Conservation (phyloP, 768 basidiomycete genomes). For the Panaeolus cyanescens region DNA sequence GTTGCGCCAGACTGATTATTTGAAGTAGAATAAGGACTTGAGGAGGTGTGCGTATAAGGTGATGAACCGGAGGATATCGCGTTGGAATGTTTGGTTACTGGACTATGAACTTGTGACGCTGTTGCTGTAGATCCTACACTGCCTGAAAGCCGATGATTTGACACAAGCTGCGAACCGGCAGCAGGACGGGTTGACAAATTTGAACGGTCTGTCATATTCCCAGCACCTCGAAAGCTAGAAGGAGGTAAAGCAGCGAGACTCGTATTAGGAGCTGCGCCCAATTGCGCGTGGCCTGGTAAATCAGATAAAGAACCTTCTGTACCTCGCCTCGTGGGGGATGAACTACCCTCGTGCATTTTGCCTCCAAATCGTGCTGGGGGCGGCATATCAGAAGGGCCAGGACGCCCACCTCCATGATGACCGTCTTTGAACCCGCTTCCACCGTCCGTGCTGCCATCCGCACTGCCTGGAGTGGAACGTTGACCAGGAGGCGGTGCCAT, state of each 20-base stretch:
- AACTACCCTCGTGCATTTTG: slow-evolving; percentile 19
- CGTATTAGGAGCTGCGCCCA: slow-evolving; percentile 1
- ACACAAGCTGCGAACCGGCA: background rate
- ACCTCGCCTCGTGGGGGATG: slow-evolving; percentile 18
- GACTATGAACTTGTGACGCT: background rate
- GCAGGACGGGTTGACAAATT: background rate
- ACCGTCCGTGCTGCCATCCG: slow-evolving; percentile 9
- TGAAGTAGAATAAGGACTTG: background rate
- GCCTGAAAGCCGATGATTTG: background rate
- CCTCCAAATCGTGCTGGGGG: slow-evolving; percentile 12
- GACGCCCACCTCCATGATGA: slow-evolving; percentile 10
- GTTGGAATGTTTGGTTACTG: background rate
- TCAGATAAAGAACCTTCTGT: slow-evolving; percentile 5
- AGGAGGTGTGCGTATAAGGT: background rate
- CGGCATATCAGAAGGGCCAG: background rate
- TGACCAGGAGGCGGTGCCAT: slow-evolving; percentile 60
- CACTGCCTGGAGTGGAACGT: slow-evolving; percentile 9
- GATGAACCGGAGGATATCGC: slow-evolving; percentile 17
- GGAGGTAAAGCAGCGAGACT: slow-evolving; percentile 1
- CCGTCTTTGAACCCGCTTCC: slow-evolving; percentile 12
- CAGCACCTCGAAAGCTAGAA: background rate
- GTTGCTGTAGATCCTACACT: background rate
- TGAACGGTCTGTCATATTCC: background rate
- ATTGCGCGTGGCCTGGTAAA: slow-evolving; percentile 1
- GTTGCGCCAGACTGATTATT: background rate